Percentiles rank a stretch among this genome's conserved stretches.
Conservation (phyloP, 768 basidiomycete genomes). For the Collybia sp. region DNA sequence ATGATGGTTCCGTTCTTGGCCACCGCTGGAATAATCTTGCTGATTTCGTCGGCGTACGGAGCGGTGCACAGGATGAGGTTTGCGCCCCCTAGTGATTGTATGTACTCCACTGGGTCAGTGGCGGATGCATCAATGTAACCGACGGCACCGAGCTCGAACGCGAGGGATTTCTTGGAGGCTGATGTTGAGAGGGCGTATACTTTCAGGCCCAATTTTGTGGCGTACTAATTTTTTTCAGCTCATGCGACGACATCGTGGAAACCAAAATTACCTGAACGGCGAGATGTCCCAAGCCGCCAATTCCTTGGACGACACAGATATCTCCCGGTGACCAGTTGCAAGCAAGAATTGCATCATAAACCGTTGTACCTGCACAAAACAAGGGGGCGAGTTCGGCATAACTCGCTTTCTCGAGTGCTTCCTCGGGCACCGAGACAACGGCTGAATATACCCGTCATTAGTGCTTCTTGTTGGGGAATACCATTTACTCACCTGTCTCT, state of each 20-base stretch:
- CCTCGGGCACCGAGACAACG: slow-evolving; percentile 2
- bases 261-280: slow-evolving; percentile 2
- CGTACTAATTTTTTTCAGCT: too few species aligned
- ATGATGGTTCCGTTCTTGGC: slow-evolving; percentile 6
- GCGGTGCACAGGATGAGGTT: slow-evolving; percentile 6
- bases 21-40: slow-evolving; percentile 3
- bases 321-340: slow-evolving; percentile 4
- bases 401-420: slow-evolving; percentile 2
- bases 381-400: slow-evolving; percentile 6
- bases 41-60: slow-evolving; percentile 3
- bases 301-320: slow-evolving; percentile 5
- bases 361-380: neutral
- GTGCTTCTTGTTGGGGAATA: too few species aligned
- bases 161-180: slow-evolving; percentile 2
- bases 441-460: neutral
- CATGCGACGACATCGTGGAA: neutral
- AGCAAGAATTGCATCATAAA: slow-evolving; percentile 1
- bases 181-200: neutral
- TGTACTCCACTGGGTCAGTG: slow-evolving; percentile 4
- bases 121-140: slow-evolving; percentile 3
- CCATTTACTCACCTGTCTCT: slow-evolving; percentile 1
- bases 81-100: slow-evolving; percentile 6
- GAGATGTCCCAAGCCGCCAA: slow-evolving; percentile 6
- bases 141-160: slow-evolving; percentile 2
- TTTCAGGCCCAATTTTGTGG: too few species aligned